Conservation (phyloP, 1,284 basidiomycete genomes). For the Boletus mariae region DNA sequence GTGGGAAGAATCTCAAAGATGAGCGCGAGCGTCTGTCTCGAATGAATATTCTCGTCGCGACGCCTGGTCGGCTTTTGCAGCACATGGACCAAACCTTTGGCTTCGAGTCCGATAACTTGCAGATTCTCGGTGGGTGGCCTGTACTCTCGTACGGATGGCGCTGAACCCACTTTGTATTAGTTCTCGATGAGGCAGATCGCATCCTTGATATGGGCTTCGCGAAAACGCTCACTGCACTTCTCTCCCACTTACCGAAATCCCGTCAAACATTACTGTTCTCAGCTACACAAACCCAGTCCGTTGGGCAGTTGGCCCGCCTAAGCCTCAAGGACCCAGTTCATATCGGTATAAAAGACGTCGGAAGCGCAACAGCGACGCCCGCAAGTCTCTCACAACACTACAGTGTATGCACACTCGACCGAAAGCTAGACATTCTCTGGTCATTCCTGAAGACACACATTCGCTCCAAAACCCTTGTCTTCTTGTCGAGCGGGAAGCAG, state of each 20-base stretch:
- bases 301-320: slow-evolving; percentile 86
- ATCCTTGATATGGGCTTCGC: slow-evolving; percentile 97
- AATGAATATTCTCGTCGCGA: slow-evolving; percentile 98
- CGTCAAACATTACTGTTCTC: slow-evolving; percentile 96
- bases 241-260: slow-evolving; percentile 80
- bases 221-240: slow-evolving; percentile 84
- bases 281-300: slow-evolving; percentile 92
- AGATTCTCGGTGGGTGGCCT: slow-evolving; percentile 73
- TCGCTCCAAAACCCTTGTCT: slow-evolving; percentile 90
- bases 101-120: slow-evolving; percentile 88
- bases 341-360: slow-evolving; percentile 61
- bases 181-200: slow-evolving; percentile 95
- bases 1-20: slow-evolving; percentile 94
- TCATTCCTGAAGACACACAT: slow-evolving; percentile 95
- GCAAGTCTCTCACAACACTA: slow-evolving; percentile 89
- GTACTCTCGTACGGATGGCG: not conserved
- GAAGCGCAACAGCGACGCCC: slow-evolving; percentile 47
- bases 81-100: slow-evolving; percentile 98
- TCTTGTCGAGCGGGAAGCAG: slow-evolving; percentile 95
- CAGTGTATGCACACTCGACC: slow-evolving; percentile 77
- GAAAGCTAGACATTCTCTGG: slow-evolving; percentile 91
- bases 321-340: slow-evolving; percentile 83
- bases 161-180: slow-evolving; percentile 37
- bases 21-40: slow-evolving; percentile 84
- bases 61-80: slow-evolving; percentile 91